Base-by-base conservation (phyloP, 352 stramenopile species). In the Sclerospora graminicola region DNA sequence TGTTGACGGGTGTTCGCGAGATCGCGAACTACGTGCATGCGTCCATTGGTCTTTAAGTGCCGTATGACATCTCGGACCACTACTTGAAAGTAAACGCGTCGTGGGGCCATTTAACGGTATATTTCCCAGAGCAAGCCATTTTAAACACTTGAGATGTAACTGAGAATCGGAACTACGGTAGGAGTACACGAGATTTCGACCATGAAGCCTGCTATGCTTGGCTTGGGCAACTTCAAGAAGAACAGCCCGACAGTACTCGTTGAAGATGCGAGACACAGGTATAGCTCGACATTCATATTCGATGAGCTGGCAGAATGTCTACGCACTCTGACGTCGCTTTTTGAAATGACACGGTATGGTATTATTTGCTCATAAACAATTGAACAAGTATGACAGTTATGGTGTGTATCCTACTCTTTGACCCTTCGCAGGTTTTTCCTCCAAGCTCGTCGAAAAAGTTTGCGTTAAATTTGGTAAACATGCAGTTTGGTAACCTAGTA, bases 161-260 rank as follows among this genome's bases (percentile, higher is more conserved):
- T 7, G 21, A 26, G 21, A 26, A 26, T 44, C 43, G n/a, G 1
- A 32, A 51, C 29, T 11, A 5, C 39, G 8, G 10, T 28, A 62
- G 72, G 72, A 36, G 73, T 84, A 29, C 70, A 85, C 42, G 68
- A 82, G 30, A 79, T 89, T 44, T 89, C 76, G 37, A 59, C 68
- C 11, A 82, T 89, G 72, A 83, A 89, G 45, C 76, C 76, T 16
- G 66, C 76, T 13, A 77, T 89, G 68, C 62, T 84, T 13, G 76
- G 76, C 21, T 53, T 67, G 32, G 37, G 41, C 29, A 70, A 82
- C 31, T 89, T 89, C 31, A 48, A 64, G 26, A 60, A 57, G 40
- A 51, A 47, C 14, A 88, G 76, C 39, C 69, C 76, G 3, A 69
- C 69, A 18, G 47, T 52, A 28, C 53, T 82, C 18, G 33, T 84